Conservation (phyloP, 371 early-diverging fungal species). For the Basidiobolus meristosporus region DNA sequence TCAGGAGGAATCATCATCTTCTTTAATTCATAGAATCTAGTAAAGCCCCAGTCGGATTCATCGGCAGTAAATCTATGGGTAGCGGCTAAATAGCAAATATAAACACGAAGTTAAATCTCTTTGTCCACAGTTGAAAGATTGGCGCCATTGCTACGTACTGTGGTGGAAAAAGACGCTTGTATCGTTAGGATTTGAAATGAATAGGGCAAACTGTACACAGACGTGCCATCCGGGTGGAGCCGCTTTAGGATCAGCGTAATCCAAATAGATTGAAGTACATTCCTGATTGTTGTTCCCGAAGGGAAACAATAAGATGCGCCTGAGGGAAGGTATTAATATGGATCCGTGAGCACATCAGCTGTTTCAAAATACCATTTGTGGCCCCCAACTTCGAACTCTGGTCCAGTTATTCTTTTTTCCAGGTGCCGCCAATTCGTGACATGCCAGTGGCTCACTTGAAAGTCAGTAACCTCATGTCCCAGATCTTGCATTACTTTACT, state of each 20-base stretch:
- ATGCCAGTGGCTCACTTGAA: constrained; percentile 30
- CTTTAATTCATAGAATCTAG: constrained; percentile 41
- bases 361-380: constrained; percentile 25
- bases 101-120: background rate
- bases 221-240: constrained; percentile 49
- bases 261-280: constrained; percentile 59
- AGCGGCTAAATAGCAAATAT: constrained; percentile 22
- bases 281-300: constrained; percentile 63
- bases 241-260: constrained; percentile 47
- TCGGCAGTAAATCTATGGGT: constrained; percentile 67
- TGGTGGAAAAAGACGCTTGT: constrained; percentile 35
- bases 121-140: background rate
- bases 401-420: constrained; percentile 25
- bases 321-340: constrained; percentile 5
- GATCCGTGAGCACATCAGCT: background rate
- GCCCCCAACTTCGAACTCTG: constrained; percentile 31
- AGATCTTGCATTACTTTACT: constrained; percentile 11
- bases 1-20: constrained; percentile 20
- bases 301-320: constrained; percentile 82
- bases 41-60: constrained; percentile 93
- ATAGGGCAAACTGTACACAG: constrained; percentile 76
- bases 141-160: constrained; percentile 26
- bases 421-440: constrained; percentile 27
- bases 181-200: constrained; percentile 56
- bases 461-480: constrained; percentile 21